These are phyloP conservation scores for Gossypium schwendimanii DNA, from an alignment of 441 rosid genomes.

Conservation along the genomic window DNA sequence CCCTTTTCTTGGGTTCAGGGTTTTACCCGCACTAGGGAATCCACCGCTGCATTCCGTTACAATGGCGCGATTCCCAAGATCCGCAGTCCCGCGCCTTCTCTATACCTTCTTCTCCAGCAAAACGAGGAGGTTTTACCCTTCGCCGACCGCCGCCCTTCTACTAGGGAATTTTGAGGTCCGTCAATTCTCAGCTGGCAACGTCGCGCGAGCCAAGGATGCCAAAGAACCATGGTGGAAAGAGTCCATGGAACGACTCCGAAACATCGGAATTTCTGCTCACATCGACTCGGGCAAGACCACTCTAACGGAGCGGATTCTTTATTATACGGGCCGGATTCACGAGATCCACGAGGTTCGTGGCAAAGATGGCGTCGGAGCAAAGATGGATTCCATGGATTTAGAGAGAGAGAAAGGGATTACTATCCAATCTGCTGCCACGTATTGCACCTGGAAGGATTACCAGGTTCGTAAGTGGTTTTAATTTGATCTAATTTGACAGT, in stretches of 20 bases:
- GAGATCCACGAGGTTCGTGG: constrained; percentile 98
- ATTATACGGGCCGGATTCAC: constrained; percentile 85
- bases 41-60: constrained; percentile 2
- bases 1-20: constrained; percentile 20
- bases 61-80: constrained; percentile 55
- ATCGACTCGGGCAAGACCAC: constrained; percentile 99
- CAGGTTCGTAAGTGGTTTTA: constrained; percentile 37
- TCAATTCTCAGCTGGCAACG: constrained; percentile 59
- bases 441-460: constrained; percentile 87
- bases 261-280: constrained; percentile 93
- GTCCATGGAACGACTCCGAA: constrained; percentile 66
- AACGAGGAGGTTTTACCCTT: constrained; percentile 25
- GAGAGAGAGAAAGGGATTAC: constrained; percentile 96
- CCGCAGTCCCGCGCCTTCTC: constrained; percentile 53
- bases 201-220: constrained; percentile 66
- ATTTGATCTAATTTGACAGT: background rate
- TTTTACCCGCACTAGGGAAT: constrained; percentile 14
- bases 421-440: constrained; percentile 93
- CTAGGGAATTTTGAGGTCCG: constrained; percentile 48
- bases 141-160: constrained; percentile 48
- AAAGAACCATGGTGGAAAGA: constrained; percentile 96
- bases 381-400: constrained; percentile 97
- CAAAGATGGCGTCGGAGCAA: constrained; percentile 90
- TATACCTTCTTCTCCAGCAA: constrained; percentile 28
- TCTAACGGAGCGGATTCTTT: constrained; percentile 78